phyloP scores from a whole-genome alignment of 305 asterid species.

The Ajuga reptans region DNA sequence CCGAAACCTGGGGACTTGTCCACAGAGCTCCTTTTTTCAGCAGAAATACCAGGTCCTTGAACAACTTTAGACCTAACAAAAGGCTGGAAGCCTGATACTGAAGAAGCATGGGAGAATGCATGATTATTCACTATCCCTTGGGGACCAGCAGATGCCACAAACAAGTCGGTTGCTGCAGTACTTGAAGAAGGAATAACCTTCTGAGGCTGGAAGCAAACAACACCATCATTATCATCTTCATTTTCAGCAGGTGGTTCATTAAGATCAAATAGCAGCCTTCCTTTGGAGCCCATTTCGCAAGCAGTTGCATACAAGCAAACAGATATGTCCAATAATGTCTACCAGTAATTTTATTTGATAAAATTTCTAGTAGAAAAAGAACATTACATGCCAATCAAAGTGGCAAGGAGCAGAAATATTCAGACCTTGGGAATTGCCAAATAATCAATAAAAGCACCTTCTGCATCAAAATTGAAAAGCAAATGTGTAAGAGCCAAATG shows the following conservation, averaged over 20 bases:
- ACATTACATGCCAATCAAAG: slow-evolving; percentile 45
- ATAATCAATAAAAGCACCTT: slow-evolving; percentile 29
- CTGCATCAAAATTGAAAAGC: slow-evolving; percentile 37
- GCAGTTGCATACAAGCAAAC: slow-evolving; percentile 54
- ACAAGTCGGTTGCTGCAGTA: slow-evolving; percentile 54
- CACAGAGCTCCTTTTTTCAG: slow-evolving; percentile 29
- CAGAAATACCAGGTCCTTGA: slow-evolving; percentile 34
- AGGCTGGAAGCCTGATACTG: slow-evolving; percentile 97
- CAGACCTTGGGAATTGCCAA: slow-evolving; percentile 33
- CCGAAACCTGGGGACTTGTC: slow-evolving; percentile 24
- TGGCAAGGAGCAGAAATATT: slow-evolving; percentile 33
- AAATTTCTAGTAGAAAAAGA: slow-evolving; percentile 37
- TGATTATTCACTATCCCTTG: slow-evolving; percentile 76
- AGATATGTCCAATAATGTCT: slow-evolving; percentile 42
- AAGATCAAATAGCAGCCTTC: slow-evolving; percentile 88
- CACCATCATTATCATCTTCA: slow-evolving; percentile 61
- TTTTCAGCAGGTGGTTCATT: slow-evolving; percentile 89
- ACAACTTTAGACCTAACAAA: slow-evolving; percentile 57
- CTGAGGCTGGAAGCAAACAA: slow-evolving; percentile 72
- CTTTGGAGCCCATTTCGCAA: slow-evolving; percentile 87
- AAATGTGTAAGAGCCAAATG: slow-evolving; percentile 26
- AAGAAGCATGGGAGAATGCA: slow-evolving; percentile 96
- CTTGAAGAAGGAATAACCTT: slow-evolving; percentile 83
- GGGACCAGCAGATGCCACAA: slow-evolving; percentile 49
- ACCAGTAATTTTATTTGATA: slow-evolving; percentile 32